Conservation (phyloP, 306 rosid genomes). For the Pyrus bretschneideri region DNA sequence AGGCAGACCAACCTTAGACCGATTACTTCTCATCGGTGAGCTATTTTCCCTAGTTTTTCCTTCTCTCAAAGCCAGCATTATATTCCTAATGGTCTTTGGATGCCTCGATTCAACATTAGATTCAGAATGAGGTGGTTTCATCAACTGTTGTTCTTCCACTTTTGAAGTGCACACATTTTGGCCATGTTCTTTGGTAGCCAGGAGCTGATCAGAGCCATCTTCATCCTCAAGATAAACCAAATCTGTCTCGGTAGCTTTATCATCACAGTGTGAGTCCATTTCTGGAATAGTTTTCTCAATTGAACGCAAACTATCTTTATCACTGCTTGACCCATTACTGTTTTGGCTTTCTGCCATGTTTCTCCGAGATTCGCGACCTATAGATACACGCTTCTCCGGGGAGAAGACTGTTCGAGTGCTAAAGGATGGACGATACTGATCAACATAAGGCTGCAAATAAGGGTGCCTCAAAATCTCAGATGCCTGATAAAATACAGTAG, state of each 20-base stretch:
- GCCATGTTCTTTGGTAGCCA: constrained; percentile 36
- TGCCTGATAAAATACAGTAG: constrained; percentile 57
- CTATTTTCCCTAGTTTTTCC: constrained; percentile 68
- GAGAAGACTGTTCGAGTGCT: constrained; percentile 43
- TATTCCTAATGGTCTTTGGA: constrained; percentile 72
- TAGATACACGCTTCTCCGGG: constrained; percentile 52
- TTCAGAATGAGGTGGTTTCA: constrained; percentile 42
- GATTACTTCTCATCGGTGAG: constrained; percentile 81
- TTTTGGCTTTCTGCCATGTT: constrained; percentile 85
- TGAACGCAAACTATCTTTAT: constrained; percentile 73
- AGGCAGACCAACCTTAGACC: constrained; percentile 43
- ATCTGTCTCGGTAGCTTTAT: constrained; percentile 51
- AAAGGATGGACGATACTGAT: constrained; percentile 69
- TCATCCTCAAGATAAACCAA: constrained; percentile 53
- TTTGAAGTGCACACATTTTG: constrained; percentile 31
- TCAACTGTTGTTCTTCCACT: constrained; percentile 35
- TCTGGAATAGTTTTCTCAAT: constrained; percentile 51
- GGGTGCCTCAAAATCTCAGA: constrained; percentile 92
- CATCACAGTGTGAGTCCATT: constrained; percentile 27
- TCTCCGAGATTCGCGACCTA: constrained; percentile 41
- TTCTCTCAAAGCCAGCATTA: constrained; percentile 82
- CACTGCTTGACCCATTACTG: constrained; percentile 79
- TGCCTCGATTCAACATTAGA: constrained; percentile 52
- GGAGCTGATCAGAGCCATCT: constrained; percentile 47
- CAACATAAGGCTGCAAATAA: constrained; percentile 85